phyloP scores from a whole-genome alignment of 1,284 basidiomycete species.

The Lentinus polychrous region DNA sequence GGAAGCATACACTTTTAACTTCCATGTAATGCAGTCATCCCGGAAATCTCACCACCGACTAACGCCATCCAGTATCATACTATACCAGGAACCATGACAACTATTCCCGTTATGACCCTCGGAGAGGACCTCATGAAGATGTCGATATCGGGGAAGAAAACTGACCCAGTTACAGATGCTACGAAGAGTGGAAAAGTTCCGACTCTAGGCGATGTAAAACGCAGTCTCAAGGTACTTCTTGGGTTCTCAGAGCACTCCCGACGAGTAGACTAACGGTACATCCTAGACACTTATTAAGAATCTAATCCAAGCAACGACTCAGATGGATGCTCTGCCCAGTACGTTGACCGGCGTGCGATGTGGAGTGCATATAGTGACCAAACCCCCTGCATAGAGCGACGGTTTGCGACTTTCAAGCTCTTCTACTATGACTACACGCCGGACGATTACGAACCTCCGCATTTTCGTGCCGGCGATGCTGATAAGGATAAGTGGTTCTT shows the following conservation, averaged over 20 bases:
- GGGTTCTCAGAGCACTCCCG: neutral
- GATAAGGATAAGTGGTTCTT: slow-evolving; percentile 71
- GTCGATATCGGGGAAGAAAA: slow-evolving; percentile 31
- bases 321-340: slow-evolving; percentile 76
- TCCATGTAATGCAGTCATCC: slow-evolving; percentile 40
- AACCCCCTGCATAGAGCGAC: slow-evolving; percentile 43
- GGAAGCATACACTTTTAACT: slow-evolving; percentile 79
- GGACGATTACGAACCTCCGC: slow-evolving; percentile 67
- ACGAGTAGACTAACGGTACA: neutral
- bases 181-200: slow-evolving; percentile 50
- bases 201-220: slow-evolving; percentile 67
- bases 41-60: neutral
- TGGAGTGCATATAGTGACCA: neutral
- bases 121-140: slow-evolving; percentile 49
- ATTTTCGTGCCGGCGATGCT: slow-evolving; percentile 62
- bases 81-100: slow-evolving; percentile 45
- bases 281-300: slow-evolving; percentile 60
- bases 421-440: slow-evolving; percentile 75
- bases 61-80: slow-evolving; percentile 43
- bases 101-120: slow-evolving; percentile 62
- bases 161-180: slow-evolving; percentile 51
- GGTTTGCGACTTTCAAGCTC: slow-evolving; percentile 78
- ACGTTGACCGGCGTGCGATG: slow-evolving; percentile 18
- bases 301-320: slow-evolving; percentile 65
- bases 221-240: slow-evolving; percentile 54